These are phyloP conservation scores for Firmiana major DNA, from an alignment of 345 rosid genomes.

Conservation along the genomic window DNA sequence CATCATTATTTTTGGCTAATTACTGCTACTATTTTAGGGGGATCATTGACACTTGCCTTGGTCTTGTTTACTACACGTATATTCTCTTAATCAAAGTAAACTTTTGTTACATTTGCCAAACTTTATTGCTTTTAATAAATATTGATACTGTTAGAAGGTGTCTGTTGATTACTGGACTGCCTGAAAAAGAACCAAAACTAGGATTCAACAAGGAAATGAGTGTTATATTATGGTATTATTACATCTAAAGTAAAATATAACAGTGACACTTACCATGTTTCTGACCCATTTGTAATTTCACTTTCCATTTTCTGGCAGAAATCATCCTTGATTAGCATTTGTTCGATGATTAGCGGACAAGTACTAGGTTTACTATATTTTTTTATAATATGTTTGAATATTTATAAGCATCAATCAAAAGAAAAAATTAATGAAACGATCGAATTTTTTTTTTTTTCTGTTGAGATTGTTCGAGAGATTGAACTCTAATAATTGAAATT, in stretches of 20 bases:
- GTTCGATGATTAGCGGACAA: constrained; percentile 11
- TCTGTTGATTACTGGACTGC: background rate
- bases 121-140: background rate
- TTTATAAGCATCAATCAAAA: too few species aligned
- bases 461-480: too few species aligned
- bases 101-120: background rate
- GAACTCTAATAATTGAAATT: too few species aligned
- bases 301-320: background rate
- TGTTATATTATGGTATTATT: too few species aligned
- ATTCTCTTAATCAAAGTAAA: background rate
- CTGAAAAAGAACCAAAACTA: too few species aligned
- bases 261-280: background rate
- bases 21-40: background rate
- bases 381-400: too few species aligned
- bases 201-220: too few species aligned
- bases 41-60: background rate
- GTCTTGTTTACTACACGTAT: background rate
- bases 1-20: background rate
- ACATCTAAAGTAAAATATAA: too few species aligned
- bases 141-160: background rate
- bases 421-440: too few species aligned
- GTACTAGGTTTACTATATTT: background rate
- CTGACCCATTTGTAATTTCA: too few species aligned
- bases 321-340: background rate
- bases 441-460: too few species aligned